These are phyloP conservation scores for Suillus clintonianus DNA, from an alignment of 768 basidiomycete species.

Conservation along the genomic window DNA sequence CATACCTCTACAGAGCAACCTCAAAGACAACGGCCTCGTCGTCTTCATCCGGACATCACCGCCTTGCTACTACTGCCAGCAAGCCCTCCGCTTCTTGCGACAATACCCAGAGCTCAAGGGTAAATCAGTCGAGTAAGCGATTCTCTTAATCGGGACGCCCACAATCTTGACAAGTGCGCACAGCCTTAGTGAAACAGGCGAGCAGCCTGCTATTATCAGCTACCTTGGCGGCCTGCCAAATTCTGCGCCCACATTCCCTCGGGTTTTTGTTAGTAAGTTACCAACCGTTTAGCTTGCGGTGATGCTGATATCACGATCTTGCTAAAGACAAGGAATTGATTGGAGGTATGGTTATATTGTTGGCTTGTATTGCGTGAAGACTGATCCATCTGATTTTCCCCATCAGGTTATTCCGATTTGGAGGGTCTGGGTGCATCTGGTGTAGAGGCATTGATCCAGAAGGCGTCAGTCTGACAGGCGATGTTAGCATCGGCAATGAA, in stretches of 20 bases:
- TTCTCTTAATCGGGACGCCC: neutral
- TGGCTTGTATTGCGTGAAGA: neutral
- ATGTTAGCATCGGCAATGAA: neutral
- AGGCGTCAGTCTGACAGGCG: neutral
- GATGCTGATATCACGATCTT: neutral
- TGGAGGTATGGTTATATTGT: neutral
- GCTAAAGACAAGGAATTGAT: neutral
- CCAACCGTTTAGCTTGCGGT: neutral
- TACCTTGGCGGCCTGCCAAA: neutral
- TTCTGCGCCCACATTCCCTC: slow-evolving; percentile 1
- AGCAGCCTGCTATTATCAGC: neutral
- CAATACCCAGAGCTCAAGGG: neutral
- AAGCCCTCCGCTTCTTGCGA: neutral
- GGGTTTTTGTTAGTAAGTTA: slow-evolving; percentile 2
- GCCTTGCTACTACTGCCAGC: neutral
- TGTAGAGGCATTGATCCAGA: neutral
- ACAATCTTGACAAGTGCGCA: neutral
- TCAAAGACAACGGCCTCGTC: slow-evolving; percentile 1
- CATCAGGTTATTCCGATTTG: slow-evolving; percentile 1
- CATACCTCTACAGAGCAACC: neutral
- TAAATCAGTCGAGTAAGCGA: slow-evolving; percentile 2
- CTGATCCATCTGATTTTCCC: neutral
- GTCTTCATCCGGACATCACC: slow-evolving; percentile 2
- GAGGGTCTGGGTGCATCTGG: neutral
- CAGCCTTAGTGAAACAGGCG: slow-evolving; percentile 1